A percentile compares a stretch with the other conserved stretches of the same genome.
Conservation (phyloP, 495 filamentous ascomycete species). For the Penicillium cataractarum region DNA sequence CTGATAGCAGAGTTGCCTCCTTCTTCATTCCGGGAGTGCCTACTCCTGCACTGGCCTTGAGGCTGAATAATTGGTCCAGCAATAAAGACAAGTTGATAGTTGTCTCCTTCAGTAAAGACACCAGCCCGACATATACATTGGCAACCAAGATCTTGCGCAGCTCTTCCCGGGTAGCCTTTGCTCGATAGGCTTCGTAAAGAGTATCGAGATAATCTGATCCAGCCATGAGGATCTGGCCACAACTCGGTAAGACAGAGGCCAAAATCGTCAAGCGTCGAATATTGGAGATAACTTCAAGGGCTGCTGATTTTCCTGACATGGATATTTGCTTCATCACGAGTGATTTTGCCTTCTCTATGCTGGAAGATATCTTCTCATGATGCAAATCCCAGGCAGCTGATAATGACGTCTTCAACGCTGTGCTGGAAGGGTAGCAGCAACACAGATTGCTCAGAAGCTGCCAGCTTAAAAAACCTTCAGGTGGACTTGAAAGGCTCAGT, state of each 20-base stretch:
- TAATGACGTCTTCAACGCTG: constrained; percentile 49
- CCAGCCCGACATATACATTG: constrained; percentile 70
- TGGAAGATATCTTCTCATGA: constrained; percentile 39
- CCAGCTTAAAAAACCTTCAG: constrained; percentile 41
- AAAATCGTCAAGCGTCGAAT: constrained; percentile 47
- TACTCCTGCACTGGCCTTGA: constrained; percentile 67
- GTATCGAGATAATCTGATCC: constrained; percentile 87
- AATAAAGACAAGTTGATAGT: constrained; percentile 71
- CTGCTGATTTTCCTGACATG: constrained; percentile 41
- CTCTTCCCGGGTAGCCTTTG: constrained; percentile 52
- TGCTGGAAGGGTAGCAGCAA: constrained; percentile 43
- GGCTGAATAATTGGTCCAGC: constrained; percentile 78
- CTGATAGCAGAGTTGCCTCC: constrained; percentile 48
- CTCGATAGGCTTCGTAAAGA: constrained; percentile 64
- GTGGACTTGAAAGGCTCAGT: constrained; percentile 28
- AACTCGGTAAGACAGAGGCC: constrained; percentile 37
- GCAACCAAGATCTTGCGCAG: constrained; percentile 66
- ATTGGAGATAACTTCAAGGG: constrained; percentile 34
- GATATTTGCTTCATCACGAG: constrained; percentile 51
- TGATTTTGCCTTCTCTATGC: constrained; percentile 52
- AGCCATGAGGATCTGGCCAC: constrained; percentile 66
- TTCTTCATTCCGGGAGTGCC: constrained; percentile 46
- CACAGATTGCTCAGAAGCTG: constrained; percentile 41
- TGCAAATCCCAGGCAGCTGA: constrained; percentile 43
- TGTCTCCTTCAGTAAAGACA: constrained; percentile 65